These are phyloP conservation scores for Aureobasidium sp. DNA, from an alignment of 2,329 filamentous ascomycete species.

Conservation along the genomic window DNA sequence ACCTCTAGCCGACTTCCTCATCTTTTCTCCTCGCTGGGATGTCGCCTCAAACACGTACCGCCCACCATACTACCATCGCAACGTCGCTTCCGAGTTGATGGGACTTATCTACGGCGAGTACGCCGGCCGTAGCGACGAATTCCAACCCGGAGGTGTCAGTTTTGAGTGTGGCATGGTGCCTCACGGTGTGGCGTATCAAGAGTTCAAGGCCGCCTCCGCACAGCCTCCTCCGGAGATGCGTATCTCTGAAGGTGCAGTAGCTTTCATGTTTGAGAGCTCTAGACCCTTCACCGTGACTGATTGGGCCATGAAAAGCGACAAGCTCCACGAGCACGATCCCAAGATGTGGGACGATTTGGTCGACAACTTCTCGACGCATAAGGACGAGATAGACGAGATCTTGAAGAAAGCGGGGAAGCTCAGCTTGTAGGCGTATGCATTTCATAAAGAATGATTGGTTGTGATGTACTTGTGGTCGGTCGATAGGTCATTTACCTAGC, in stretches of 20 bases:
- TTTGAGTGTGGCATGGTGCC: constrained; percentile 33
- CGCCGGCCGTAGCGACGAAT: constrained; percentile 36
- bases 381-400: constrained; percentile 28
- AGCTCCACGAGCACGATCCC: constrained; percentile 37
- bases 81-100: constrained; percentile 33
- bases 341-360: constrained; percentile 28
- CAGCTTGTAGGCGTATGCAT: constrained; percentile 11
- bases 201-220: constrained; percentile 43
- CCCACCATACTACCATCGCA: constrained; percentile 34
- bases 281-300: constrained; percentile 15
- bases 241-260: constrained; percentile 36
- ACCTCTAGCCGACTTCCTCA: constrained; percentile 32
- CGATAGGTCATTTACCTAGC: constrained; percentile 3
- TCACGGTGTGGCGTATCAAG: constrained; percentile 37
- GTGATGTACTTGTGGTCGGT: background rate
- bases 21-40: constrained; percentile 34
- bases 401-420: constrained; percentile 18
- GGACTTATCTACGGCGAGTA: constrained; percentile 33
- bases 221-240: constrained; percentile 43
- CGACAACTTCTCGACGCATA: constrained; percentile 32
- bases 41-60: constrained; percentile 34
- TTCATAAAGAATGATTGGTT: background rate
- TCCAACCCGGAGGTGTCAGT: constrained; percentile 33
- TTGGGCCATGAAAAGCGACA: constrained; percentile 24
- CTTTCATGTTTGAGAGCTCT: constrained; percentile 36